Base-by-base conservation (phyloP, 345 rosid genomes). In the Heritiera littoralis region DNA sequence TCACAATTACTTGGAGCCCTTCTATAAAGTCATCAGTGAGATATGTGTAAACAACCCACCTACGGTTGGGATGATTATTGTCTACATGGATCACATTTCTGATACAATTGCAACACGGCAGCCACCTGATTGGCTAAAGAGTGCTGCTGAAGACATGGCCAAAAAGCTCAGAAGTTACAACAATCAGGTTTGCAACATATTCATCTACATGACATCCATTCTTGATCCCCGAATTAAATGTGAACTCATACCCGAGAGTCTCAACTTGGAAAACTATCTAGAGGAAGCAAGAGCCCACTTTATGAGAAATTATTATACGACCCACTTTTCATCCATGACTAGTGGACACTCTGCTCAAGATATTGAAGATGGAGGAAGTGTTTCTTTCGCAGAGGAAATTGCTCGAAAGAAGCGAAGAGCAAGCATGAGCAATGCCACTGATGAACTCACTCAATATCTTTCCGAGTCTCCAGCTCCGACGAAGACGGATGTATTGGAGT, bases 51-150 rank as follows among this genome's bases (percentile, higher is more conserved):
- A 84, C 87, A 90, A 88, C 80, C 88, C 92, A 43, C 92, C 91
- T 51, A 92, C 97, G 0, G 82, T 95, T 35, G 99, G 98, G 79
- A 81, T 93, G 83, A 90, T 92, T 84, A 92, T 93, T 59, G 93
- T 95, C 88, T 93, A 93, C 86, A 95, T 95, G 98, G 99, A 95
- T 83, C 93, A 95, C 85, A 89, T 95, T 71, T 90, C 94, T 17
- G 96, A 95, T 87, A 93, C 83, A 89, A 95, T 92, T 61, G 60
- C 86, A 58, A 85, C 93, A 20, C 95, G 89, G 68, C 94, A 84
- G 80, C 86, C 76, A 78, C 92, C 93, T 0, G 97, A 95, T 43
- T 95, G 96, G 98, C 88, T 93, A 38, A 95, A 89, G 85, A 90
- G 66, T 59, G 86, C 92, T 41, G 97, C 96, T 13, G 98, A 95